Evolutionary conservation across 106 monocot genomes (phyloP).

Genomic region (Dendrobium officinale): DNA sequence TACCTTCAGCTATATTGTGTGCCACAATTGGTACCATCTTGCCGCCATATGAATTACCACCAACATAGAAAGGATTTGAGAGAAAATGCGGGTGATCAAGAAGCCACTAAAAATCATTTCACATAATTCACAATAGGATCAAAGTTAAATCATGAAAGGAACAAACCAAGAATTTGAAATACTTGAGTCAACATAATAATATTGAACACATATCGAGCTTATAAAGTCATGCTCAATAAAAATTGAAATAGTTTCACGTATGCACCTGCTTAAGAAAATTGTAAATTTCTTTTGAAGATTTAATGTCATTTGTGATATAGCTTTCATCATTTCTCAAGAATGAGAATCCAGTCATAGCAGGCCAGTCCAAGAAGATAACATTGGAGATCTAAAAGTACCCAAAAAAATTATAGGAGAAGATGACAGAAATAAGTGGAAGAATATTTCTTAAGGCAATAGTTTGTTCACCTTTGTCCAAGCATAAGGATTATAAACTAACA

Average conservation of each 20-base stretch:
- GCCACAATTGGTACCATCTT: slow-evolving; percentile 17
- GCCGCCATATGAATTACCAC: slow-evolving; percentile 67
- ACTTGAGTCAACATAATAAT: not conserved
- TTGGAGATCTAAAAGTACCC: not conserved
- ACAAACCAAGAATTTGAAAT: not conserved
- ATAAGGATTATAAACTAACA: slow-evolving; percentile 25
- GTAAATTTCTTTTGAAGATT: not conserved
- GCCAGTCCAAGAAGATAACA: not conserved
- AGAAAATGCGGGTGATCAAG: slow-evolving; percentile 45
- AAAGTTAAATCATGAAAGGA: not conserved
- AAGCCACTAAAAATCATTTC: slow-evolving; percentile 40
- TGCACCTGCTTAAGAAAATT: slow-evolving; percentile 1
- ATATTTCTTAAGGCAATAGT: not conserved
- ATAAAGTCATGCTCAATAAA: not conserved
- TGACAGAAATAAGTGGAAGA: not conserved
- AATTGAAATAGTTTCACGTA: not conserved
- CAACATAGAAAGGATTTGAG: slow-evolving; percentile 55
- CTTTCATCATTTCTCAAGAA: not conserved
- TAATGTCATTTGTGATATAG: not conserved
- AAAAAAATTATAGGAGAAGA: not conserved
- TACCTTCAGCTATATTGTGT: slow-evolving; percentile 10
- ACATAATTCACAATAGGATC: not conserved
- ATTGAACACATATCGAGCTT: not conserved
- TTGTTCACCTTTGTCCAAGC: slow-evolving; percentile 48
- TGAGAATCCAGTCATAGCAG: not conserved